phyloP scores from a whole-genome alignment of 2,329 filamentous ascomycete genomes.

The Tolypocladium endophyticum region DNA sequence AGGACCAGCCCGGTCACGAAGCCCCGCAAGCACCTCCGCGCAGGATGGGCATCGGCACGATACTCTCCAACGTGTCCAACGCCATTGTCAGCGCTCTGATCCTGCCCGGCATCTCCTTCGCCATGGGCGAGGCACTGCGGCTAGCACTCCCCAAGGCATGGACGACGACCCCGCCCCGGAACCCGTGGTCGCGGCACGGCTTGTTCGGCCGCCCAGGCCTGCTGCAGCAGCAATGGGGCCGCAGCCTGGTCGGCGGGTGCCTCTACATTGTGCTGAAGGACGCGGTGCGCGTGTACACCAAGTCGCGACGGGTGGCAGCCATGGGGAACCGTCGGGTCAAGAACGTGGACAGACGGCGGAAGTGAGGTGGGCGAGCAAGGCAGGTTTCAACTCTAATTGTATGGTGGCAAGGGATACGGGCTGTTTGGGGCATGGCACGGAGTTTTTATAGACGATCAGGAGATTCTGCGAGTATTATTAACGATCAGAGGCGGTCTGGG shows the following conservation, averaged over 20 bases:
- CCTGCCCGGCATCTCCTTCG: constrained; percentile 71
- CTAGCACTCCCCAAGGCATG: constrained; percentile 57
- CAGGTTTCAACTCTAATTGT: not conserved
- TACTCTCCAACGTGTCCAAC: constrained; percentile 34
- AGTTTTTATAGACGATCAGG: not conserved
- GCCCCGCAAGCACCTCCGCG: constrained; percentile 23
- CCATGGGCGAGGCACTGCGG: constrained; percentile 66
- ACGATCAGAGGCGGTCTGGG: not conserved
- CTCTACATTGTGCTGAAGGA: constrained; percentile 79
- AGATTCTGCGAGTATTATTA: not conserved
- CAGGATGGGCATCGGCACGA: constrained; percentile 21
- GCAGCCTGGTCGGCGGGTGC: constrained; percentile 80
- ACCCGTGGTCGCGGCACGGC: constrained; percentile 11
- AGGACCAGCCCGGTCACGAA: constrained; percentile 13
- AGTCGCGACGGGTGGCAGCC: constrained; percentile 49
- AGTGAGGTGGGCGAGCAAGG: not conserved
- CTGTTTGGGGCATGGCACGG: not conserved
- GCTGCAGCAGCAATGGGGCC: constrained; percentile 76
- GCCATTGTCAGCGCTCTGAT: constrained; percentile 50
- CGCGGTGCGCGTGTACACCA: constrained; percentile 48
- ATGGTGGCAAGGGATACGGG: not conserved
- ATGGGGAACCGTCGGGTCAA: constrained; percentile 43
- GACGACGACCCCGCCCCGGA: constrained; percentile 35
- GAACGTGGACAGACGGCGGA: constrained; percentile 32
- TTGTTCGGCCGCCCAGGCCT: constrained; percentile 45